Evolutionary conservation across 2,329 filamentous ascomycete species (phyloP), one percentile per base, ranked within the genome.

Genomic region (Aureobasidium sp.): DNA sequence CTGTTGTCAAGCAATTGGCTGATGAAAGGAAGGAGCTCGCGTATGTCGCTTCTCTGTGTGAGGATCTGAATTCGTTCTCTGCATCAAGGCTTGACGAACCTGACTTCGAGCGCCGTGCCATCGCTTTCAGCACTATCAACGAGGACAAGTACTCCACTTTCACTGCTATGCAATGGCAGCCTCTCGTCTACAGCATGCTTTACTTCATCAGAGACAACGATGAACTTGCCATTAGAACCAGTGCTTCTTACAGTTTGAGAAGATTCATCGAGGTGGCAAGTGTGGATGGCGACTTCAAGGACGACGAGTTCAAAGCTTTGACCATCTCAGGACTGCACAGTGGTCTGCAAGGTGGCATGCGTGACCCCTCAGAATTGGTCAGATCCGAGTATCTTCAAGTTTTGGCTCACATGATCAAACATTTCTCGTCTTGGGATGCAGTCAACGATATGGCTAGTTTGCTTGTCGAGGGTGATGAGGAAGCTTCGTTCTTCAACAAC

Each of bases 401-500:
- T 0, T 84, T 97, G 69, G 91, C 90, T 20, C 87, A 88, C 72
- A 78, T 97, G 6, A 82, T 97, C 37, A 84, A 86, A 63, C 79
- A 82, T 45, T 86, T 94, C 70, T 81, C 88, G 0, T 76, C 81
- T 0, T 92, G 90, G 85, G 72, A 82, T 6, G 83, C 86, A 2
- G 82, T 97, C 42, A 81, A 83, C 34, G 91, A 96, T 71, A 83
- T 99, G 76, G 78, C 83, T 63, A 80, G 81, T 5, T 81, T 99
- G 12, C 81, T 94, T 42, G 82, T 83, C 9, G 82, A 79, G 15
- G 82, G 88, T 58, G 90, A 95, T 64, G 89, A 92, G 51, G 89
- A 90, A 69, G 84, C 86, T 12, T 89, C 90, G 0, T 97, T 99
- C 78, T 99, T 97, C 78, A 89, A 84, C 74, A 96, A 97, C 68